A percentile compares a stretch with the other conserved stretches of the same genome.
Conservation (phyloP, 129 eudicot species). For the Helichrysum umbraculigerum region DNA sequence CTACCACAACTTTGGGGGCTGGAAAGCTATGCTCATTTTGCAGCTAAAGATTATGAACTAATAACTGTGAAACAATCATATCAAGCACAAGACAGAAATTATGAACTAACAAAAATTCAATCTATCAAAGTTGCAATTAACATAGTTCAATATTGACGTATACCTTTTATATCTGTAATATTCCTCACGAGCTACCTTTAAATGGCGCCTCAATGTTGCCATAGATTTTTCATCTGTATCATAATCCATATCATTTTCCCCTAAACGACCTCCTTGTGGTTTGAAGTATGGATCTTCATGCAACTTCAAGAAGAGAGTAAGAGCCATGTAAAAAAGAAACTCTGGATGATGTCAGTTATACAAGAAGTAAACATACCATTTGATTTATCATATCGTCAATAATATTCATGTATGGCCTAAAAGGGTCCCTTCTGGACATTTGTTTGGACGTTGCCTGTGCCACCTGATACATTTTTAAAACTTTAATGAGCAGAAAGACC, state of each 20-base stretch:
- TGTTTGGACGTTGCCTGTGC: slow-evolving; percentile 95
- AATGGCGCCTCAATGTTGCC: slow-evolving; percentile 92
- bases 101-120: background rate
- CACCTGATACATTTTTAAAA: slow-evolving; percentile 44
- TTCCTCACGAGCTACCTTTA: slow-evolving; percentile 83
- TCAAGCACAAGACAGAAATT: background rate
- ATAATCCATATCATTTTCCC: slow-evolving; percentile 93
- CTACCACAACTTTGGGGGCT: background rate
- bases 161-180: slow-evolving; percentile 90
- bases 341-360: slow-evolving; percentile 14
- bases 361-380: slow-evolving; percentile 54
- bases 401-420: slow-evolving; percentile 87
- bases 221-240: slow-evolving; percentile 95
- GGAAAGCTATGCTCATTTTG: background rate
- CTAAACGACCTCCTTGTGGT: slow-evolving; percentile 82
- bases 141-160: background rate
- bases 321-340: slow-evolving; percentile 17
- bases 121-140: background rate
- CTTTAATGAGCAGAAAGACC: slow-evolving; percentile 1
- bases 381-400: slow-evolving; percentile 82
- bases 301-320: slow-evolving; percentile 48
- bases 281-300: slow-evolving; percentile 88
- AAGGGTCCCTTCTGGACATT: slow-evolving; percentile 86
- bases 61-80: background rate
- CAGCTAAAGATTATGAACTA: background rate